Evolutionary conservation across 345 rosid species (phyloP), one percentile per base, ranked within the genome.

Genomic region (Pugionium dolabratum): DNA sequence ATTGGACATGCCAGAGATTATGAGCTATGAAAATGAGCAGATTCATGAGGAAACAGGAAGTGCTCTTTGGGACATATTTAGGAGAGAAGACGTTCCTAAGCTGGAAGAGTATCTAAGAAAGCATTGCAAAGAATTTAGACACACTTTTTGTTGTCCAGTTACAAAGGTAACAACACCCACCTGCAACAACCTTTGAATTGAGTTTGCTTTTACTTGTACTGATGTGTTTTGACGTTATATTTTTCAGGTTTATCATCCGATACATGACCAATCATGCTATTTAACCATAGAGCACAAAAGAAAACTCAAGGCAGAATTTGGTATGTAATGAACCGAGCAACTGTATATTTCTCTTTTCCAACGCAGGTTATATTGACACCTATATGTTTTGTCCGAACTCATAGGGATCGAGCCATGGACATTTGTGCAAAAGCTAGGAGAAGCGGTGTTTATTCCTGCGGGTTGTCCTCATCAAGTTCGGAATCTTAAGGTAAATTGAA

Each of bases 401-500:
- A 9, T 40, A 93, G 98, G 89, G 61, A 74, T 90, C n/a, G 90
- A 90, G 64, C 90, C 96, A 1, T 90, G 97, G 99, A 86, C 96
- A 18, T 94, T 94, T 54, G 86, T 80, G 63, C 99, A 90, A 57
- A 81, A 74, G 27, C 77, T 86, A 5, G 97, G 99, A 30, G 99
- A 90, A 54, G 97, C 95, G 9, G 92, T 93, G 46, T 90, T 90
- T 69, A 93, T 93, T 63, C 98, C 98, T 0, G 96, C 96, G 1
- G 98, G 98, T 42, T 93, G 98, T 69, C 97, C 97, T 3, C 99
- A 94, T 75, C 99, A 94, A 84, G 99, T 94, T 42, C 83, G 99
- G 59, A 94, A 94, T 74, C 85, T 90, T 41, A 86, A 81, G 97
- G 98, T 88, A 72, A 51, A 51, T 29, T 28, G 6, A 36, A 35